phyloP scores from a whole-genome alignment of 306 rosid genomes.

The Nissolia schottii region DNA sequence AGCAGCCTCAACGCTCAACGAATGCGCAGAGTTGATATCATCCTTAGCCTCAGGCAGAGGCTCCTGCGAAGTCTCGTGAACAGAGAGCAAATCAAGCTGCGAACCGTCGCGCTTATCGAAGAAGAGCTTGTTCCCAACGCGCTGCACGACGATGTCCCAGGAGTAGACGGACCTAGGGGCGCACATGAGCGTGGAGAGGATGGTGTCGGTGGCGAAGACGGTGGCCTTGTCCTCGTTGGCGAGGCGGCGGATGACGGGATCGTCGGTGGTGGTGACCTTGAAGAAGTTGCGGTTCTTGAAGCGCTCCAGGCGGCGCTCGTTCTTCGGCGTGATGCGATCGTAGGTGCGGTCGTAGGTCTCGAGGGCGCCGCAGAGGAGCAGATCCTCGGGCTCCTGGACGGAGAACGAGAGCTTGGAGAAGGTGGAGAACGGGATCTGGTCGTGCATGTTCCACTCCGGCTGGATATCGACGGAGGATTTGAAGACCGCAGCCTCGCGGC shows the following conservation, averaged over 20 bases:
- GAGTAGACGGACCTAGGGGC: slow-evolving; percentile 91
- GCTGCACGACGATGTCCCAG: slow-evolving; percentile 84
- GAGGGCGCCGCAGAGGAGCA: slow-evolving; percentile 70
- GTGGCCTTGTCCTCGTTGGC: slow-evolving; percentile 90
- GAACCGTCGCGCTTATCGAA: slow-evolving; percentile 92
- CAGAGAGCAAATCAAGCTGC: slow-evolving; percentile 83
- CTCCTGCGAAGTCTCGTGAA: slow-evolving; percentile 94
- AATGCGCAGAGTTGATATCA: slow-evolving; percentile 83
- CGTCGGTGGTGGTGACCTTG: slow-evolving; percentile 87
- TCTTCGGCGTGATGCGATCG: slow-evolving; percentile 76
- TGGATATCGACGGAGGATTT: slow-evolving; percentile 89
- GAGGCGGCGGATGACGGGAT: slow-evolving; percentile 78
- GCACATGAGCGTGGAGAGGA: slow-evolving; percentile 87
- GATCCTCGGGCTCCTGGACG: slow-evolving; percentile 81
- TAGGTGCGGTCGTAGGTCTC: slow-evolving; percentile 73
- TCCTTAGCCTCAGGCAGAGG: slow-evolving; percentile 91
- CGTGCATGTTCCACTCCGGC: slow-evolving; percentile 95
- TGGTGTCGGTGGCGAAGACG: slow-evolving; percentile 72
- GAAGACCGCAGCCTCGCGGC: slow-evolving; percentile 85
- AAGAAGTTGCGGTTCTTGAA: slow-evolving; percentile 85
- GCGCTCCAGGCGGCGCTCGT: slow-evolving; percentile 77
- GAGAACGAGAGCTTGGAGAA: slow-evolving; percentile 87
- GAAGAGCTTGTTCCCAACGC: slow-evolving; percentile 87
- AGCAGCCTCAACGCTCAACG: slow-evolving; percentile 80
- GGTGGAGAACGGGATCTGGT: slow-evolving; percentile 86